Conservation (phyloP, 352 stramenopile species). For the Hyaloperonospora arabidopsidis region DNA sequence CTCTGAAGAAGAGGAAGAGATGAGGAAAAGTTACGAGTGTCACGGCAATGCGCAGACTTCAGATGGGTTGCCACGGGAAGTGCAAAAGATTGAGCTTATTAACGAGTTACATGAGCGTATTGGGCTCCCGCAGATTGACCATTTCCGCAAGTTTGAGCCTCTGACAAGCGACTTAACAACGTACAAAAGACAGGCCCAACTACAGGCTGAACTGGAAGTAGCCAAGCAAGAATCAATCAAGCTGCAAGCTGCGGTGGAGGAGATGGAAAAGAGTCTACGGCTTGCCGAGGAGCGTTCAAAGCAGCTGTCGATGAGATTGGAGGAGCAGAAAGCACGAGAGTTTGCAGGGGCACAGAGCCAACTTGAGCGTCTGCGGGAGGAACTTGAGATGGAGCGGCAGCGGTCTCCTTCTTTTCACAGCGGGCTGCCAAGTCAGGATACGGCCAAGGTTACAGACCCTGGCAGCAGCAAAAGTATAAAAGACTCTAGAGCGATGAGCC, state of each 20-base stretch:
- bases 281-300: conserved; percentile 42
- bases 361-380: conserved; percentile 39
- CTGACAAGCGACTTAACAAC: conserved; percentile 37
- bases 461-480: conserved; percentile 28
- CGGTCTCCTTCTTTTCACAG: conserved; percentile 28
- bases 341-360: conserved; percentile 43
- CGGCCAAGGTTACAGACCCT: conserved; percentile 29
- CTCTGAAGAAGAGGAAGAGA: conserved; percentile 16
- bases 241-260: conserved; percentile 42
- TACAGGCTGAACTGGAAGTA: conserved; percentile 50
- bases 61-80: conserved; percentile 30
- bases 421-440: conserved; percentile 22
- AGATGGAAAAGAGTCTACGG: conserved; percentile 52
- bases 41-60: conserved; percentile 1
- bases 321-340: conserved; percentile 48
- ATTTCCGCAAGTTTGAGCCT: conserved; percentile 63
- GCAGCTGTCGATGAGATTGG: conserved; percentile 50
- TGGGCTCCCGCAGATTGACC: conserved; percentile 56
- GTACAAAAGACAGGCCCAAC: conserved; percentile 38
- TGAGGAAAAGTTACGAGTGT: conserved; percentile 4
- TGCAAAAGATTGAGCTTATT: conserved; percentile 59
- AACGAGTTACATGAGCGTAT: conserved; percentile 71
- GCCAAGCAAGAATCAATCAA: conserved; percentile 52
- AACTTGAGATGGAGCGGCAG: conserved; percentile 44
- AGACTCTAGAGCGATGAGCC: conserved; percentile 27